phyloP scores from a whole-genome alignment of 805 yeast species.

The Saccharomyces jurei region DNA sequence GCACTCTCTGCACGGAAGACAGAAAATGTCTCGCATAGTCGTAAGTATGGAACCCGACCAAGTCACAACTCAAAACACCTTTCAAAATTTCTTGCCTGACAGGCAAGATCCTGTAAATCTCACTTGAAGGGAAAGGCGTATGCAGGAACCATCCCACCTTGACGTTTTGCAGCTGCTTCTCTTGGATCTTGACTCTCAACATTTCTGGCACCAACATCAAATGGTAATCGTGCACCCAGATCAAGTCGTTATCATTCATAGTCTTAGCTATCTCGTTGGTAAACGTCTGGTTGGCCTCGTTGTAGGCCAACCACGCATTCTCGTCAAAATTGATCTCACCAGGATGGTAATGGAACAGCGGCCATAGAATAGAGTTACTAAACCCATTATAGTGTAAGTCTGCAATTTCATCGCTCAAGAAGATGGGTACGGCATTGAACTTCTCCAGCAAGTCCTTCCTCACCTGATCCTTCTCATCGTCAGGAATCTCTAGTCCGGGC shows the following conservation, averaged over 20 bases:
- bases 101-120: constrained; percentile 90
- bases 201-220: constrained; percentile 89
- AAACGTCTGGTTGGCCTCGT: constrained; percentile 81
- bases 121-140: constrained; percentile 97
- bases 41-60: constrained; percentile 97
- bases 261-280: constrained; percentile 63
- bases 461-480: constrained; percentile 60
- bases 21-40: constrained; percentile 96
- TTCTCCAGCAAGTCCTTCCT: constrained; percentile 61
- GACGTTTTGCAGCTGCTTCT: constrained; percentile 43
- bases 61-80: constrained; percentile 89
- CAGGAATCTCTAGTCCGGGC: constrained; percentile 90
- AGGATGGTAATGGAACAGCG: constrained; percentile 95
- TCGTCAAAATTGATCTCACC: constrained; percentile 99
- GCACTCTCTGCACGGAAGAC: constrained; percentile 77
- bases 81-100: constrained; percentile 85
- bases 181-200: constrained; percentile 54
- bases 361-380: constrained; percentile 93
- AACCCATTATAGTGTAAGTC: constrained; percentile 96
- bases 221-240: constrained; percentile 98
- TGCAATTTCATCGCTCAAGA: constrained; percentile 79
- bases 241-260: constrained; percentile 73
- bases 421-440: constrained; percentile 87
- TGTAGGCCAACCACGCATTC: constrained; percentile 95
- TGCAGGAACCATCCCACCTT: constrained; percentile 90